Conservation (phyloP, 2,329 filamentous ascomycete species). For the Lecanosticta acicola region DNA sequence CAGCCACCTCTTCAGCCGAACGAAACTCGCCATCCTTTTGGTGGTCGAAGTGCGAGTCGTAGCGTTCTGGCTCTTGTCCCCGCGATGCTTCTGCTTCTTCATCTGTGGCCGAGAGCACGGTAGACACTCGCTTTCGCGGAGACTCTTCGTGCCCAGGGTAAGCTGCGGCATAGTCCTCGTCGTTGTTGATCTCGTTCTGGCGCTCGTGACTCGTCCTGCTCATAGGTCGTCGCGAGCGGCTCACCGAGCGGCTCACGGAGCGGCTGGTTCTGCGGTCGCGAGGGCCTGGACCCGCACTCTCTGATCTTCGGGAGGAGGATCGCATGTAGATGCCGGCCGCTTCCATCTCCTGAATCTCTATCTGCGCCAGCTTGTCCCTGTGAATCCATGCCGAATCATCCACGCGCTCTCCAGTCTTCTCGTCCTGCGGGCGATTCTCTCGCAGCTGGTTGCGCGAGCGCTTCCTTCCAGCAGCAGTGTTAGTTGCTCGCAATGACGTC, state of each 20-base stretch:
- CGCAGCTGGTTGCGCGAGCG: constrained; percentile 24
- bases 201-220: constrained; percentile 23
- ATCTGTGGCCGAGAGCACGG: constrained; percentile 34
- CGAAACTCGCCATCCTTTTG: constrained; percentile 64
- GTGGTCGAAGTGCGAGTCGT: constrained; percentile 38
- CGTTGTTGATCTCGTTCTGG: constrained; percentile 16
- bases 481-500: constrained; percentile 20
- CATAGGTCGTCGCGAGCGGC: constrained; percentile 5
- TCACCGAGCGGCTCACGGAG: constrained; percentile 27
- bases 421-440: constrained; percentile 14
- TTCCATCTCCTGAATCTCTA: constrained; percentile 74
- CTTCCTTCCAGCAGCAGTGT: constrained; percentile 22
- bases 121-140: constrained; percentile 23
- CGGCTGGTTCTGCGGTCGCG: constrained; percentile 40
- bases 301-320: constrained; percentile 51
- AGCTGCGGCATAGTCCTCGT: constrained; percentile 21
- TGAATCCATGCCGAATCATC: constrained; percentile 79
- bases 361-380: constrained; percentile 73
- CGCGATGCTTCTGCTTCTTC: constrained; percentile 22
- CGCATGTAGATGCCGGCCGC: constrained; percentile 64
- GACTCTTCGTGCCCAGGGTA: constrained; percentile 18
- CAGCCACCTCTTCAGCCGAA: constrained; percentile 69
- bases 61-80: constrained; percentile 17
- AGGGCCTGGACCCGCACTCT: constrained; percentile 30
- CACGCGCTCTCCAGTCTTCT: constrained; percentile 3